Evolutionary conservation across 176 grass and related monocot genomes (phyloP), one percentile per base, ranked within the genome.

Genomic region (Saccharum officinarum): DNA sequence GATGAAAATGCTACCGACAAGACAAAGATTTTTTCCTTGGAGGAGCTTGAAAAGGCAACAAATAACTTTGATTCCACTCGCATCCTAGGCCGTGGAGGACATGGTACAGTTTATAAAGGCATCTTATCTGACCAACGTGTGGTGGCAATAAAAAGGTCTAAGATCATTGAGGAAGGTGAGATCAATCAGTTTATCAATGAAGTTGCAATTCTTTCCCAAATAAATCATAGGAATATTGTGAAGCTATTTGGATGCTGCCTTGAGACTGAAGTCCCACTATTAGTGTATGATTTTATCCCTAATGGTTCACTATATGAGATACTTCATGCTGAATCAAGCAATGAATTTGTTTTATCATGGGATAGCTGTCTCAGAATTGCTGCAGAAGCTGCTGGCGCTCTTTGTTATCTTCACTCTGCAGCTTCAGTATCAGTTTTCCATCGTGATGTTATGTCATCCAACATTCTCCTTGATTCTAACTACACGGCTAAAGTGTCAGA

Each of bases 171-270:
- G 69, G 69, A 71, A 42, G 38, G n/a, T 42, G 69, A 71, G 20
- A 71, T 71, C 12, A 71, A 42, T 71, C 69, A 71, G 38, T 71
- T 71, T n/a, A 71, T 71, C 11, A 71, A 71, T 42, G 69, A 71
- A n/a, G 69, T 71, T 71, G 69, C 69, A 71, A 71, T 71, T 42
- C 38, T 71, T 42, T 42, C 68, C 20, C 68, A 71, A 5, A 71
- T 71, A 71, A 71, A 71, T 23, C 69, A 71, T 42, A 38, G 69
- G 4, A 71, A 71, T 71, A 71, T 71, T 71, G 69, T 71, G 0
- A 71, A 71, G 18, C 4, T 71, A 23, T 71, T 71, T 71, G 69
- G 69, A 0, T 71, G 69, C n/a, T 71, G 69, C n/a, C 69, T 71
- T 71, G 69, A 71, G 69, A 71, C 69, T 12, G 69, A 71, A n/a